Percentiles rank a stretch among this genome's conserved stretches.
Conservation (phyloP, 2,329 filamentous ascomycete genomes). For the Alternaria longipes region DNA sequence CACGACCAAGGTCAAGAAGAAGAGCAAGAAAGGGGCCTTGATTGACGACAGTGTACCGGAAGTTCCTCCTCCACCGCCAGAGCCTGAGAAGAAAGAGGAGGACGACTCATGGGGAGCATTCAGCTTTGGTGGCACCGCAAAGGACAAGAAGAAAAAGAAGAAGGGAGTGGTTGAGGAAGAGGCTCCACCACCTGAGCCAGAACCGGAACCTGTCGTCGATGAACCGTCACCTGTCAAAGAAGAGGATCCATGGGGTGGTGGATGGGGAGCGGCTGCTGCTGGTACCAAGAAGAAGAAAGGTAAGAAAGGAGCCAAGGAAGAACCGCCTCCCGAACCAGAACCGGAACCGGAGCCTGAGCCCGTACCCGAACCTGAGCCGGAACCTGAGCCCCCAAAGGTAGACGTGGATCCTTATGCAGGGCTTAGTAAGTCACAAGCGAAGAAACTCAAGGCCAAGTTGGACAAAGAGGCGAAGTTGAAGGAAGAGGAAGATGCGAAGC, state of each 20-base stretch:
- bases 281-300: slow-evolving; percentile 43
- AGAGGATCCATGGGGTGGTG: slow-evolving; percentile 41
- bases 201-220: slow-evolving; percentile 38
- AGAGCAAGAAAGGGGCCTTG: slow-evolving; percentile 45
- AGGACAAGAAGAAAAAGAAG: slow-evolving; percentile 51
- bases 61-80: slow-evolving; percentile 30
- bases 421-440: slow-evolving; percentile 42
- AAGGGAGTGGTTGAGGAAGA: slow-evolving; percentile 37
- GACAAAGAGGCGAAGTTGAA: slow-evolving; percentile 36
- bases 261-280: slow-evolving; percentile 27
- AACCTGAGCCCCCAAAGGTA: slow-evolving; percentile 50
- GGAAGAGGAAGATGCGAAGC: slow-evolving; percentile 28
- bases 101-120: slow-evolving; percentile 36
- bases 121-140: slow-evolving; percentile 34
- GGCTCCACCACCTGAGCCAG: slow-evolving; percentile 31
- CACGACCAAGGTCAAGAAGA: slow-evolving; percentile 57
- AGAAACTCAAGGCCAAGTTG: slow-evolving; percentile 50
- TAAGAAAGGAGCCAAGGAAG: slow-evolving; percentile 35
- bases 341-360: slow-evolving; percentile 28
- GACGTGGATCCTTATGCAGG: slow-evolving; percentile 48
- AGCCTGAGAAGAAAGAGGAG: slow-evolving; percentile 39
- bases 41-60: slow-evolving; percentile 41
- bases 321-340: slow-evolving; percentile 27
- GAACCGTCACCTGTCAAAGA: slow-evolving; percentile 45
- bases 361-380: slow-evolving; percentile 9